phyloP scores from a whole-genome alignment of 2,329 filamentous ascomycete genomes.

The Calonectria naviculata region DNA sequence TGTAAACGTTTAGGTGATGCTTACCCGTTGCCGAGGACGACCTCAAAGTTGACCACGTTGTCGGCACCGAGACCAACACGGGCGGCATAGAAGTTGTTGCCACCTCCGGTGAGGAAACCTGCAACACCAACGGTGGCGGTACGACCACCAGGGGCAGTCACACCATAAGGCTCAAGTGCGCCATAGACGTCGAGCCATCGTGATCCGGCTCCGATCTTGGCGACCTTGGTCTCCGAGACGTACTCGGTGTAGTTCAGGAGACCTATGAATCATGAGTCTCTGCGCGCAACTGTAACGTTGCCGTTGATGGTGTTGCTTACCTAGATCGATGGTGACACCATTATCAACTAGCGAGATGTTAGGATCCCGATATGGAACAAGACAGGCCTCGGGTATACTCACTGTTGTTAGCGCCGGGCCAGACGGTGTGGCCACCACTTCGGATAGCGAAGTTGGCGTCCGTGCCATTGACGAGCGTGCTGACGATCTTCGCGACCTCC shows the following conservation, averaged over 20 bases:
- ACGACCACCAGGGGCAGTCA: slow-evolving; percentile 57
- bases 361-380: not conserved
- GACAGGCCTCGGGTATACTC: not conserved
- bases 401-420: slow-evolving; percentile 39
- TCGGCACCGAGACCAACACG: slow-evolving; percentile 54
- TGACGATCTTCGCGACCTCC: slow-evolving; percentile 38
- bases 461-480: slow-evolving; percentile 23
- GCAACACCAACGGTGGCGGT: slow-evolving; percentile 45
- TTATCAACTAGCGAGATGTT: slow-evolving; percentile 22
- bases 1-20: not conserved
- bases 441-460: slow-evolving; percentile 43
- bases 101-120: slow-evolving; percentile 42
- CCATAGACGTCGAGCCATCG: slow-evolving; percentile 51
- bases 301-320: not conserved
- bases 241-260: slow-evolving; percentile 43
- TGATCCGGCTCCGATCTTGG: slow-evolving; percentile 50
- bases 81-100: slow-evolving; percentile 42
- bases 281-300: not conserved
- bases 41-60: slow-evolving; percentile 50
- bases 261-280: not conserved
- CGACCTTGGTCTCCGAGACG: slow-evolving; percentile 30
- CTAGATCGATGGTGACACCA: slow-evolving; percentile 43
- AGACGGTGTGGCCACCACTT: slow-evolving; percentile 47
- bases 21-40: slow-evolving; percentile 52
- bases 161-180: slow-evolving; percentile 42